Evolutionary conservation across 2,329 filamentous ascomycete species (phyloP), one percentile per base, ranked within the genome.

Genomic region (Fusarium nisikadoi): DNA sequence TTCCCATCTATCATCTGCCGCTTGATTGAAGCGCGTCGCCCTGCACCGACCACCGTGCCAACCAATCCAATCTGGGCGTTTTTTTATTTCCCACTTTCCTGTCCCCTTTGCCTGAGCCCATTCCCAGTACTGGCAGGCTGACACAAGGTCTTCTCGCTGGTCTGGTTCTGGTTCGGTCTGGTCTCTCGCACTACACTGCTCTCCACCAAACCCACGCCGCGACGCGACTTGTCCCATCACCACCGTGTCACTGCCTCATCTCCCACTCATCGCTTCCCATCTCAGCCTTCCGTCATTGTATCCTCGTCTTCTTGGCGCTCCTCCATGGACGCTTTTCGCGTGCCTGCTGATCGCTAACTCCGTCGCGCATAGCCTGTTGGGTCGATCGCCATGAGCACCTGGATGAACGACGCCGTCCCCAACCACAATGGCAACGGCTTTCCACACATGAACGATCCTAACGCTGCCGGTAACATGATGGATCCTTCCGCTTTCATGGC

Each of bases 401-500:
- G 90, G 90, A 91, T 91, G 86, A 92, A 91, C 83, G 90, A 92
- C 82, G 85, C 89, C 83, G 86, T 90, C 84, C 87, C 88, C 78
- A 92, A 90, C 83, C 89, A 91, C 83, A 90, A 91, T 90, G 89
- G 89, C 86, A 90, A 89, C 85, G 87, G 87, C 84, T 91, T 91
- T 81, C 85, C 87, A 76, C 89, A 90, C 79, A 87, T 91, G 83
- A 88, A 86, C 81, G 89, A 92, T 78, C 86, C 88, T 49, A 90
- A 89, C 79, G 80, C 81, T 71, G 83, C 85, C 75, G 83, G 83
- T 74, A 82, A 82, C 80, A 91, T 91, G 86, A 91, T 92, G 85
- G 90, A 92, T 79, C 89, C 89, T 14, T 87, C 89, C 19, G 86
- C 87, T 65, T 91, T 90, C 77, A 89, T 92, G 88, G 84, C 85